phyloP scores from a whole-genome alignment of 1,139 yeast species.

The Kazachstania sp. region DNA sequence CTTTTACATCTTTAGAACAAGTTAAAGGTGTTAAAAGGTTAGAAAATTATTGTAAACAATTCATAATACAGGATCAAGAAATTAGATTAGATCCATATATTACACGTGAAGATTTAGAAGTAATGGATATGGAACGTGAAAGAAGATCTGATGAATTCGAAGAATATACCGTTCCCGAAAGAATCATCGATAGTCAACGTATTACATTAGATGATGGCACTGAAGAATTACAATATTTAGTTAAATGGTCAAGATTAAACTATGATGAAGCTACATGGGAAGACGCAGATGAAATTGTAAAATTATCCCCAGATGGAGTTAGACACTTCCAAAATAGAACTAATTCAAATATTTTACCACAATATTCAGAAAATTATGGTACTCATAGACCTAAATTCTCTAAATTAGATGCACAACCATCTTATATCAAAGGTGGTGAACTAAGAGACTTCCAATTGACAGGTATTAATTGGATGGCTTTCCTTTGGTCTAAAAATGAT shows the following conservation, averaged over 20 bases:
- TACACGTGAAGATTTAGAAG: conserved; percentile 83
- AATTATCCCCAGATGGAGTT: conserved; percentile 76
- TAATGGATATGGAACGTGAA: conserved; percentile 86
- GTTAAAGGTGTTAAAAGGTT: conserved; percentile 71
- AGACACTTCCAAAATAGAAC: conserved; percentile 72
- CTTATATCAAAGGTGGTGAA: conserved; percentile 84
- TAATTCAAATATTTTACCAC: conserved; percentile 78
- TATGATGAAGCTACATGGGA: conserved; percentile 99
- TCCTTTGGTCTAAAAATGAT: conserved; percentile 93
- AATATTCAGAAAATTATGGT: conserved; percentile 67
- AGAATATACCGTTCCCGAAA: conserved; percentile 78
- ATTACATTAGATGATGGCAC: conserved; percentile 52
- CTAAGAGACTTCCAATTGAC: conserved; percentile 95
- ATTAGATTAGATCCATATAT: conserved; percentile 71
- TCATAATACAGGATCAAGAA: conserved; percentile 62
- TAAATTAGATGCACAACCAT: conserved; percentile 78
- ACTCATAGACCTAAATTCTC: conserved; percentile 79
- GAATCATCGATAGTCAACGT: conserved; percentile 87
- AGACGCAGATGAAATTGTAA: conserved; percentile 78
- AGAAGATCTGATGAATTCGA: conserved; percentile 74
- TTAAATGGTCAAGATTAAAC: conserved; percentile 88
- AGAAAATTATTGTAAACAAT: conserved; percentile 74
- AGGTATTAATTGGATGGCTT: conserved; percentile 99
- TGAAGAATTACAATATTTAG: conserved; percentile 67
- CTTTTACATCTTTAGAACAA: conserved; percentile 44